These are phyloP conservation scores for Paspalum notatum DNA, from an alignment of 176 grass and related monocot species.

Conservation along the genomic window DNA sequence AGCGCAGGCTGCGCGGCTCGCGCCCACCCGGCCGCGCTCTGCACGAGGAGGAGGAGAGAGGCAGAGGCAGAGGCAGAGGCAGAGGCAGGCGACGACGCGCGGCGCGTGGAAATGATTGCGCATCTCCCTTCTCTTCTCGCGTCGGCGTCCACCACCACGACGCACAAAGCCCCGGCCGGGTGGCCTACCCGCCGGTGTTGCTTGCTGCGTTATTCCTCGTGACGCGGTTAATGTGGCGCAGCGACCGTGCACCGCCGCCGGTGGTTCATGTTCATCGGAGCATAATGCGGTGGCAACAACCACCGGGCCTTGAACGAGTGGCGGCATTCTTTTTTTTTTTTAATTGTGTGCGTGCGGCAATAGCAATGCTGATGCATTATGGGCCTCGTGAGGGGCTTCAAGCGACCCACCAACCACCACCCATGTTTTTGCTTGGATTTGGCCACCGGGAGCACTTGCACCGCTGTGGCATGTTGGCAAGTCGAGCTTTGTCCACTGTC, in stretches of 20 bases:
- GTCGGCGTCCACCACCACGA: too few species aligned
- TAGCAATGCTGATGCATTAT: not conserved
- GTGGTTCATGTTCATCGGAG: not conserved
- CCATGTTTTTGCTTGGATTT: not conserved
- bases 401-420: conserved; percentile 26
- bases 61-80: too few species aligned
- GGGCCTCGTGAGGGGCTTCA: conserved; percentile 36
- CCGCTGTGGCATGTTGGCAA: too few species aligned
- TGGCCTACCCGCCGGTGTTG: too few species aligned
- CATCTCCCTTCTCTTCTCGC: not conserved
- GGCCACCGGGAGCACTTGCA: too few species aligned
- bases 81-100: not conserved
- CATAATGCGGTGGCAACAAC: conserved; percentile 29
- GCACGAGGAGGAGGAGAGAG: conserved; percentile 20
- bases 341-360: not conserved
- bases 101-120: conserved; percentile 20
- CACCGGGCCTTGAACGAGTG: too few species aligned
- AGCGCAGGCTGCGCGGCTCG: not conserved
- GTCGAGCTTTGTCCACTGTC: not conserved
- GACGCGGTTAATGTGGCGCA: not conserved
- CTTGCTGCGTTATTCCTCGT: not conserved
- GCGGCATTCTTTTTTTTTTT: too few species aligned
- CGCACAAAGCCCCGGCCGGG: too few species aligned
- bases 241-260: not conserved
- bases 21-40: not conserved